Evolutionary conservation across 1,284 basidiomycete genomes (phyloP), one percentile per base, ranked within the genome.

Genomic region (Puccinia hordei): DNA sequence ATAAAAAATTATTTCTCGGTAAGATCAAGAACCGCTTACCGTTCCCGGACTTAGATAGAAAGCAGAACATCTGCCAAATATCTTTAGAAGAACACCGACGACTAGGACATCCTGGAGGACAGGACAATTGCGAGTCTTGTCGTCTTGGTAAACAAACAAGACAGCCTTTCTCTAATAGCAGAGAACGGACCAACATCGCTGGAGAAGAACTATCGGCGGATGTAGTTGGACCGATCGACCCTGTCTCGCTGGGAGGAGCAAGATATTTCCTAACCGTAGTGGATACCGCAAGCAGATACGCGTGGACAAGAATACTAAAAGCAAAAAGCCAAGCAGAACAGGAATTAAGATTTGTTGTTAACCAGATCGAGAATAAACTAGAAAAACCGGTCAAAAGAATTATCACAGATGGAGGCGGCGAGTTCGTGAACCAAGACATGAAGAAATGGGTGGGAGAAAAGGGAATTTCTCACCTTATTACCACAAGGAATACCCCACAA

Each of bases 401-500:
- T n/a, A n/a, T n/a, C n/a, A n/a, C n/a, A n/a, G n/a, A n/a, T n/a
- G n/a, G n/a, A n/a, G n/a, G n/a, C n/a, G n/a, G n/a, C n/a, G n/a
- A n/a, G n/a, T n/a, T n/a, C n/a, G n/a, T n/a, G n/a, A n/a, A n/a
- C n/a, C n/a, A 55, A 27, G n/a, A 69, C 19, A 33, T 77, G 22
- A 35, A 77, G 22, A 24, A 53, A 35, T 77, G 63, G 63, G 6
- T 49, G 10, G 30, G 49, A 53, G n/a, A 51, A 35, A 77, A 68
- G 44, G 75, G 75, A 24, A 77, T 77, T 15, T 27, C 38, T 22
- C 61, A 49, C n/a, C 46, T 77, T 33, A 38, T 77, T 13, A 77
- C 61, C 2, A 77, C 75, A 5, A 41, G 59, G 46, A 53, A 77
- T 35, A 77, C 75, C 24, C 75, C 75, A 17, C 75, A 77, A 33